Base-by-base conservation (phyloP, 106 monocot species). In the Dendrobium nobile region DNA sequence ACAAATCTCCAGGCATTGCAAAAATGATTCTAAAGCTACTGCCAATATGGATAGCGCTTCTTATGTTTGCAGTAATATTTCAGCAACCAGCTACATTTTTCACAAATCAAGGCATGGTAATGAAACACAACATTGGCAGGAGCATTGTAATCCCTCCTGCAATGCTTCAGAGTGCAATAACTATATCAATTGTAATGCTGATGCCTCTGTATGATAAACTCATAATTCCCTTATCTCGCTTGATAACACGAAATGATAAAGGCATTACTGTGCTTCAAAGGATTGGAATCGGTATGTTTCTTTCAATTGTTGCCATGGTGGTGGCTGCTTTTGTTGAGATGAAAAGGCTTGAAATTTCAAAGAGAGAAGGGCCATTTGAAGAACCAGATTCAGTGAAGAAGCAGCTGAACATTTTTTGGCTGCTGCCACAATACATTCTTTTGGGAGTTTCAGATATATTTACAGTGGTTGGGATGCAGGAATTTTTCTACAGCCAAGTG, bases 21-120 rank as follows among this genome's bases (percentile, higher is more conserved):
- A 92, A 75, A 80, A 85, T 75, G 7, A 89, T 92, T 64, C 43
- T 91, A 44, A 85, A 82, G 84, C 89, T 98, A 7, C 41, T 88
- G 4, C 98, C 98, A 1, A 86, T 91, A 26, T 98, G 98, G 98
- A 43, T 72, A 22, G 78, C 79, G 80, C 91, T 98, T 20, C 92
- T 98, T 2, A 92, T 91, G 92, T 98, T 98, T 75, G 98, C 98
- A 9, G 94, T 98, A 58, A 95, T 95, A 47, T 98, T 98, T 77
- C 98, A 98, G 78, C 98, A 87, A n/a, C 98, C 98, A 0, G 79
- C 86, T 3, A 98, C 98, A 19, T 95, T 98, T 88, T 98, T 98
- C 89, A 94, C 92, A 4, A 89, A 89, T 61, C 98, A 98, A 83
- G 98, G 98, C 48, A 85, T 84, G 82, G 80, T 79, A 33, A 98